phyloP scores from a whole-genome alignment of 106 monocot genomes.

The Dendrobium chrysotoxum region DNA sequence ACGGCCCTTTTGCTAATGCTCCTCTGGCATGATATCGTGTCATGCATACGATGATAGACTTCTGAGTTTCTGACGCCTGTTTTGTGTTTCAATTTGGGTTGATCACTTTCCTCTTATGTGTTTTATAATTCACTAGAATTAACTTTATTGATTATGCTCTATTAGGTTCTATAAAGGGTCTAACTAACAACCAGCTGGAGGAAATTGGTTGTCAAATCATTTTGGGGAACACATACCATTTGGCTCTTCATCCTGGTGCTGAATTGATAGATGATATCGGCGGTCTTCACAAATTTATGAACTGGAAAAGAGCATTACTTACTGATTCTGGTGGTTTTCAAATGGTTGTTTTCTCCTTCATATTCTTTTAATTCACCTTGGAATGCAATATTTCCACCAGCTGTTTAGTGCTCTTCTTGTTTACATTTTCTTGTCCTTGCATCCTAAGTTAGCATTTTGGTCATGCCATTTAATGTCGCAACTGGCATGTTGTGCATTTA shows the following conservation, averaged over 20 bases:
- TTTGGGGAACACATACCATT: conserved; percentile 95
- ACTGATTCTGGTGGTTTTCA: conserved; percentile 99
- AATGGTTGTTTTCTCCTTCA: conserved; percentile 52
- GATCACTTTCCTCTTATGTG: neutral
- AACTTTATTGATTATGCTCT: neutral
- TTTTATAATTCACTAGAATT: neutral
- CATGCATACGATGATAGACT: neutral
- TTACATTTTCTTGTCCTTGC: neutral
- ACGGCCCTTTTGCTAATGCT: neutral
- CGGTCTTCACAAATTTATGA: conserved; percentile 99
- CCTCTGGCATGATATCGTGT: neutral
- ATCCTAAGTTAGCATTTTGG: neutral
- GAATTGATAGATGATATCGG: conserved; percentile 92
- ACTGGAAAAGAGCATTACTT: conserved; percentile 93
- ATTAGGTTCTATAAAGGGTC: conserved; percentile 89
- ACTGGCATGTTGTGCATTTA: neutral
- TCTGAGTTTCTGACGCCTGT: neutral
- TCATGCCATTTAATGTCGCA: neutral
- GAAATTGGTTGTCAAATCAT: conserved; percentile 99
- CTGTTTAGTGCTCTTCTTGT: neutral
- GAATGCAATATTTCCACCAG: neutral
- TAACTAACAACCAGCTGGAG: conserved; percentile 91
- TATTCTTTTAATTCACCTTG: conserved; percentile 1
- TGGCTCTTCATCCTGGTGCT: conserved; percentile 88
- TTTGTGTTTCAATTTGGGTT: neutral